Evolutionary conservation across 2,329 filamentous ascomycete genomes (phyloP).

Genomic region (Fusarium subglutinans): DNA sequence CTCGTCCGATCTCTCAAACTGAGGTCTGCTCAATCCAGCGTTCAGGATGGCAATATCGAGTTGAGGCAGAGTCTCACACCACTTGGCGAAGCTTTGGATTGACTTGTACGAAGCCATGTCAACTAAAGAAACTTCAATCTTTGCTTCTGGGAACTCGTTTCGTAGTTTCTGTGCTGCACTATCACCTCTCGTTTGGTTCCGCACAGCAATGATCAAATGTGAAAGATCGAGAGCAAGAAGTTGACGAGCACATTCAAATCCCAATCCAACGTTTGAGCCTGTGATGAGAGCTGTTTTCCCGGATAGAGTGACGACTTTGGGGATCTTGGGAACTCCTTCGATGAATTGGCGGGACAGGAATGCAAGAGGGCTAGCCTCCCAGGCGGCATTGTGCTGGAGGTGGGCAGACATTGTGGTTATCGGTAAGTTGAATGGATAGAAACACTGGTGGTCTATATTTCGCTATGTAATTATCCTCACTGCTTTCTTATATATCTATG

Average conservation of each 20-base stretch:
- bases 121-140: constrained; percentile 58
- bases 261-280: constrained; percentile 60
- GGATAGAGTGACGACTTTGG: constrained; percentile 41
- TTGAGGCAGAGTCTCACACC: constrained; percentile 46
- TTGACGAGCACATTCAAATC: constrained; percentile 56
- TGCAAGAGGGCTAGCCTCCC: constrained; percentile 34
- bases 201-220: constrained; percentile 58
- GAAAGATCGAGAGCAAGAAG: constrained; percentile 53
- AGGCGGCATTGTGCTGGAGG: constrained; percentile 29
- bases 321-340: constrained; percentile 36
- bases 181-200: constrained; percentile 55
- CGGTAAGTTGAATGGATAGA: not conserved
- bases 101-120: constrained; percentile 60
- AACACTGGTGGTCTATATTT: not conserved
- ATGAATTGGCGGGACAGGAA: constrained; percentile 41
- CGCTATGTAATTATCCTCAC: not conserved
- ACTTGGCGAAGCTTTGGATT: constrained; percentile 52
- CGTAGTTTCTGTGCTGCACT: constrained; percentile 44
- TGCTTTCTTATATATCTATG: constrained; percentile 18
- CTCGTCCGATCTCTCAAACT: constrained; percentile 41
- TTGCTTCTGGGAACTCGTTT: constrained; percentile 44
- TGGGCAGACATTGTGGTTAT: constrained; percentile 32
- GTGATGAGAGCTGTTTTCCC: constrained; percentile 58
- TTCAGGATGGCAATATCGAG: constrained; percentile 60
- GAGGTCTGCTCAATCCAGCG: constrained; percentile 49